These are phyloP conservation scores for Calonectria henricotiae DNA, from an alignment of 2,329 filamentous ascomycete genomes.

Conservation along the genomic window DNA sequence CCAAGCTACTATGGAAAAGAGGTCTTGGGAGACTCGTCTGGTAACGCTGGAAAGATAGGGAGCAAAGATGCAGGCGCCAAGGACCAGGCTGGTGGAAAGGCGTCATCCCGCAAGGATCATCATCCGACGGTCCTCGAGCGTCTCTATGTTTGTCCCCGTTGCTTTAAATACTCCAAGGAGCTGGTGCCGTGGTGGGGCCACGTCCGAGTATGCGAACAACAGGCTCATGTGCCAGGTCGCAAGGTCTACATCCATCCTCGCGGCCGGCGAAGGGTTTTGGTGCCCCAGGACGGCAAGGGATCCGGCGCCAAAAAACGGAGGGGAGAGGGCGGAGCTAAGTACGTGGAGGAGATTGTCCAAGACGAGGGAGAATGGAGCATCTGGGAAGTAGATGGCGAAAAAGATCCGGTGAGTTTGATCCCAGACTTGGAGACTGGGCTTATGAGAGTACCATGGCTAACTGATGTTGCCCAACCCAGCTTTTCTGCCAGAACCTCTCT, in stretches of 20 bases:
- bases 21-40: conserved; percentile 69
- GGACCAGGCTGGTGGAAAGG: conserved; percentile 51
- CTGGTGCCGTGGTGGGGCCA: conserved; percentile 73
- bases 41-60: conserved; percentile 51
- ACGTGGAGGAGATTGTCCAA: conserved; percentile 63
- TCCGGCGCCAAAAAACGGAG: conserved; percentile 60
- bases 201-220: conserved; percentile 71
- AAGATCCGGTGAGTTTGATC: conserved; percentile 75
- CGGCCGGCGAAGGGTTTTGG: conserved; percentile 61
- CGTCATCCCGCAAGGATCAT: conserved; percentile 57
- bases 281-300: conserved; percentile 55
- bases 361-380: conserved; percentile 86
- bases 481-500: conserved; percentile 96
- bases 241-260: conserved; percentile 81
- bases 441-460: conserved; percentile 31
- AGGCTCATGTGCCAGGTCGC: conserved; percentile 72
- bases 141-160: conserved; percentile 91
- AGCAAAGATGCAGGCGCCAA: conserved; percentile 53
- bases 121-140: conserved; percentile 71
- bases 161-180: conserved; percentile 90
- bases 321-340: conserved; percentile 57
- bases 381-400: conserved; percentile 93
- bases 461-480: conserved; percentile 58
- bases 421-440: not conserved
- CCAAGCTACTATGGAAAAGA: conserved; percentile 91